Conservation (phyloP, 352 stramenopile genomes). For the Pythium dissimile region DNA sequence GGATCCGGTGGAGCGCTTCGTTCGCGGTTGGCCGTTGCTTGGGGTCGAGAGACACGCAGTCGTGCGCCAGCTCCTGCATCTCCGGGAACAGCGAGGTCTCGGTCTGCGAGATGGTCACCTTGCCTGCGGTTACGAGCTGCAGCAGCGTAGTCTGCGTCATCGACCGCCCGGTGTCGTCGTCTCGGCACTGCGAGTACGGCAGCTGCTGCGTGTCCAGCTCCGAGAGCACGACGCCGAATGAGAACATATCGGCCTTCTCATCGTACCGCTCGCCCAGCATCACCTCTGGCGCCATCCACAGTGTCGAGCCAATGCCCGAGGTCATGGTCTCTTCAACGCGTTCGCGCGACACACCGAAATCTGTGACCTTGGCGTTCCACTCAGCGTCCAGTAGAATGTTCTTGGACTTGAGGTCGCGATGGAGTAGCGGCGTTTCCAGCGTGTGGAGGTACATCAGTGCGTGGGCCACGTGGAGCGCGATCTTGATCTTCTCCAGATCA, state of each 20-base stretch:
- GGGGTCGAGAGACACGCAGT: slow-evolving; percentile 42
- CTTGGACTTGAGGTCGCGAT: slow-evolving; percentile 10
- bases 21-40: slow-evolving; percentile 33
- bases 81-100: slow-evolving; percentile 12
- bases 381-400: slow-evolving; percentile 5
- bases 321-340: slow-evolving; percentile 10
- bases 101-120: slow-evolving; percentile 40
- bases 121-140: slow-evolving; percentile 43
- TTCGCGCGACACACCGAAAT: slow-evolving; percentile 1
- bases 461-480: slow-evolving; percentile 7
- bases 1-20: slow-evolving; percentile 34
- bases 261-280: slow-evolving; percentile 33
- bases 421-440: not conserved
- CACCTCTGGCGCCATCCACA: slow-evolving; percentile 38
- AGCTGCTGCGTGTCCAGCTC: slow-evolving; percentile 18
- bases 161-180: not conserved
- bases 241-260: slow-evolving; percentile 14
- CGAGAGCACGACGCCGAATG: slow-evolving; percentile 13
- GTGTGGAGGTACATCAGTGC: slow-evolving; percentile 8
- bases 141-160: slow-evolving; percentile 34
- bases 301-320: slow-evolving; percentile 10
- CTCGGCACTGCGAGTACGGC: slow-evolving; percentile 12
- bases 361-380: slow-evolving; percentile 1
- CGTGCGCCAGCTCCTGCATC: slow-evolving; percentile 29
- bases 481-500: slow-evolving; percentile 20